Evolutionary conservation across 257 asterid species (phyloP).

Genomic region (Nicotiana paniculata): DNA sequence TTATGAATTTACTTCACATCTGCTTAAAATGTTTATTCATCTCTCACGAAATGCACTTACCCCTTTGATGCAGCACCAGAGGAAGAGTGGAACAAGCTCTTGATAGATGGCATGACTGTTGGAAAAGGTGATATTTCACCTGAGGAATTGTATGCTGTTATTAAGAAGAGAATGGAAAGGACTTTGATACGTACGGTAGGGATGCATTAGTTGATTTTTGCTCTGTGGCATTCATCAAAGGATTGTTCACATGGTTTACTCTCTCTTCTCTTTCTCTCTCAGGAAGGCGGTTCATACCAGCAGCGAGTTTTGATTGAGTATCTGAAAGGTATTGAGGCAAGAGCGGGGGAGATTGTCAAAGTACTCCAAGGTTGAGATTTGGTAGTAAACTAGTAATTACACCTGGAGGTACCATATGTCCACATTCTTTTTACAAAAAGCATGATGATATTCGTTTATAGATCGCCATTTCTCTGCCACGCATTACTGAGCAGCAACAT

Average conservation of each 20-base stretch:
- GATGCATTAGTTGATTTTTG: background rate
- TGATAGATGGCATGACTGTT: conserved; percentile 55
- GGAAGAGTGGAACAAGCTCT: conserved; percentile 71
- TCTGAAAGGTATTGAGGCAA: conserved; percentile 79
- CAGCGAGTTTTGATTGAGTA: conserved; percentile 88
- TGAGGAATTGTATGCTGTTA: conserved; percentile 56
- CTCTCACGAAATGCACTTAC: background rate
- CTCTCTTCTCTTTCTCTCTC: conserved; percentile 2
- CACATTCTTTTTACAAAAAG: background rate
- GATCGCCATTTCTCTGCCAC: background rate
- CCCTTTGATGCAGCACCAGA: conserved; percentile 57
- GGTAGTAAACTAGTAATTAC: background rate
- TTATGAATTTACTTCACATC: background rate
- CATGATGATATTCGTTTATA: background rate
- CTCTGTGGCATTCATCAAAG: background rate
- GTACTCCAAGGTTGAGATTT: conserved; percentile 48
- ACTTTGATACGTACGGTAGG: conserved; percentile 84
- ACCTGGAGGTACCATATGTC: background rate
- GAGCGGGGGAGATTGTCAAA: conserved; percentile 57
- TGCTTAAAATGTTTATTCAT: background rate
- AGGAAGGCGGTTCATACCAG: conserved; percentile 97
- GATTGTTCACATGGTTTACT: conserved; percentile 11
- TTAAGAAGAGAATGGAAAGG: conserved; percentile 83
- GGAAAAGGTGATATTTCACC: conserved; percentile 77
- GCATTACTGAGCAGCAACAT: background rate